Conservation (phyloP, 2,329 filamentous ascomycete species). For the Ascomycota sp. region DNA sequence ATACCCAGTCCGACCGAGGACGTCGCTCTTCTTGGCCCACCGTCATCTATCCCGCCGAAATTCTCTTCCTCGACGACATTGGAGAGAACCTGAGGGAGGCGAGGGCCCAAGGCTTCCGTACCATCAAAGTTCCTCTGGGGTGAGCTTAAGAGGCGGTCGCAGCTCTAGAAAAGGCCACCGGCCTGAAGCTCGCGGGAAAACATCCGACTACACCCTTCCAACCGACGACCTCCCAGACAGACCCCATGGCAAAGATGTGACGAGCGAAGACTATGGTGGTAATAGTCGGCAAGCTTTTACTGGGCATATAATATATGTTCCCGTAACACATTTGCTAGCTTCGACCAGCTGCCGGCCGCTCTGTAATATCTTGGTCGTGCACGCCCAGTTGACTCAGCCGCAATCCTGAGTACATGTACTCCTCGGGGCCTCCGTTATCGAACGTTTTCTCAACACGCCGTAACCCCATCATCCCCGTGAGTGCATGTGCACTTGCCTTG, state of each 20-base stretch:
- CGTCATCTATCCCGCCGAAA: constrained; percentile 39
- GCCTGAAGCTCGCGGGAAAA: constrained; percentile 37
- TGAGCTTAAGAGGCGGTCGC: constrained; percentile 62
- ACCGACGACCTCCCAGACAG: constrained; percentile 13
- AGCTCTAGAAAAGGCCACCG: constrained; percentile 57
- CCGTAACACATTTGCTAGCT: too few relatives aligned
- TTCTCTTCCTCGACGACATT: constrained; percentile 86
- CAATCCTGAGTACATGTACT: too few relatives aligned
- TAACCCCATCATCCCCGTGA: too few relatives aligned
- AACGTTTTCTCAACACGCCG: too few relatives aligned
- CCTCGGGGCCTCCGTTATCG: too few relatives aligned
- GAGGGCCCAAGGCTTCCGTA: constrained; percentile 52
- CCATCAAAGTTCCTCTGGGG: constrained; percentile 69
- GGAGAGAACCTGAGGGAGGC: constrained; percentile 79
- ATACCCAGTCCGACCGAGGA: constrained; percentile 19
- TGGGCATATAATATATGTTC: too few relatives aligned
- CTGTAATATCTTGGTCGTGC: too few relatives aligned
- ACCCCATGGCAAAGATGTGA: constrained; percentile 21
- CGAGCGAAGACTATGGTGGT: not conserved
- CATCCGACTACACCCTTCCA: constrained; percentile 29
- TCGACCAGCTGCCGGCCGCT: too few relatives aligned
- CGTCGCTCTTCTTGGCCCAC: constrained; percentile 21
- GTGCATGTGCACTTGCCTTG: too few relatives aligned
- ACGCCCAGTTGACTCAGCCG: too few relatives aligned
- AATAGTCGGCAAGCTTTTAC: too few relatives aligned